These are phyloP conservation scores for Skeletonema grethae DNA, from an alignment of 108 stramenopile genomes.

Conservation along the genomic window DNA sequence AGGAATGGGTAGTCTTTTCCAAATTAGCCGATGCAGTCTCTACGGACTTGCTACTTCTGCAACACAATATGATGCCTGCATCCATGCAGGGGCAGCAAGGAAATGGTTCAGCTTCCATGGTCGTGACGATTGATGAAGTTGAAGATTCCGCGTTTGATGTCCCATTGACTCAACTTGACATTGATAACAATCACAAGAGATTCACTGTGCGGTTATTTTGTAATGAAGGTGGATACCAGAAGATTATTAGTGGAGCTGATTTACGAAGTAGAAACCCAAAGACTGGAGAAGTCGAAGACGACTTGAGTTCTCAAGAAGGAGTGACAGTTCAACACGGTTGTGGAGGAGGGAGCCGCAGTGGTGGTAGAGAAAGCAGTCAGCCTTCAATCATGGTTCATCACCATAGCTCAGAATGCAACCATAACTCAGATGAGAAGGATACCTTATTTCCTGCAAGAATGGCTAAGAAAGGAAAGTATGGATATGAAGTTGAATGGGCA, in stretches of 20 bases:
- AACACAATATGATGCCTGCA: slow-evolving; percentile 45
- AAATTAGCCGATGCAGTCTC: slow-evolving; percentile 73
- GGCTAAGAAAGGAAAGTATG: slow-evolving; percentile 79
- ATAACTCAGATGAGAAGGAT: slow-evolving; percentile 13
- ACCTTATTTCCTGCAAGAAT: slow-evolving; percentile 58
- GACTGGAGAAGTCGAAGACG: slow-evolving; percentile 56
- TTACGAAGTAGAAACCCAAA: slow-evolving; percentile 75
- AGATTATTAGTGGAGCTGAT: slow-evolving; percentile 47
- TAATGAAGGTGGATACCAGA: slow-evolving; percentile 75
- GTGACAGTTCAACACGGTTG: slow-evolving; percentile 9
- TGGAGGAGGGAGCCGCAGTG: slow-evolving; percentile 2
- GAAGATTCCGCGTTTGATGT: slow-evolving; percentile 60
- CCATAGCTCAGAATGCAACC: slow-evolving; percentile 21
- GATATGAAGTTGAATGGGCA: slow-evolving; percentile 84
- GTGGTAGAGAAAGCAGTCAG: slow-evolving; percentile 14
- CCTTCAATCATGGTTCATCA: slow-evolving; percentile 34
- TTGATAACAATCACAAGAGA: slow-evolving; percentile 42
- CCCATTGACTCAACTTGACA: slow-evolving; percentile 56
- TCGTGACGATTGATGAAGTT: slow-evolving; percentile 43
- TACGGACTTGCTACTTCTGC: slow-evolving; percentile 65
- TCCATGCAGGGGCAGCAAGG: slow-evolving; percentile 15
- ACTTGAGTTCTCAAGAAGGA: neutral
- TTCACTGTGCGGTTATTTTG: slow-evolving; percentile 73
- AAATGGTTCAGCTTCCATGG: slow-evolving; percentile 9
- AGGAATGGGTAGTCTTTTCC: slow-evolving; percentile 58